These are phyloP conservation scores for Pythium guiyangense DNA, from an alignment of 352 stramenopile species.

Conservation along the genomic window DNA sequence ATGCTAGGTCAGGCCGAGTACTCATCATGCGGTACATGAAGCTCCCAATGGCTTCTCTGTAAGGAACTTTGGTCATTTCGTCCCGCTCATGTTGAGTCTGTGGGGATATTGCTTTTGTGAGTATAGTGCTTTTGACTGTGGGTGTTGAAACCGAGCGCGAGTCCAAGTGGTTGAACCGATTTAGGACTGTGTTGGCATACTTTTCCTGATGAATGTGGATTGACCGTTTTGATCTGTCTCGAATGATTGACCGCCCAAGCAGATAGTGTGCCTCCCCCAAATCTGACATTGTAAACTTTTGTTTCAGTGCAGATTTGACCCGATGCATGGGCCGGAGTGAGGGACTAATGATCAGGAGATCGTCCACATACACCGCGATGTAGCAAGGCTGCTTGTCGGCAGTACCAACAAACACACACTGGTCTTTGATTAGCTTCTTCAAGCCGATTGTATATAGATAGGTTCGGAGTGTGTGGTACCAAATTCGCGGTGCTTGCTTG, in stretches of 20 bases:
- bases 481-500: no score
- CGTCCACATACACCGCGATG: neutral
- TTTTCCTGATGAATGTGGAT: neutral
- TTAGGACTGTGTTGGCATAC: neutral
- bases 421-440: neutral
- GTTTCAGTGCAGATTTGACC: no score
- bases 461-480: no score
- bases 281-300: no score
- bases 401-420: neutral
- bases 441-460: no score
- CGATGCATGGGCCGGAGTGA: no score
- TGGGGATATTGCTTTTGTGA: neutral
- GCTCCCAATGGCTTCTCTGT: neutral
- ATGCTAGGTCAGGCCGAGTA: neutral
- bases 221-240: neutral
- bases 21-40: neutral
- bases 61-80: no score
- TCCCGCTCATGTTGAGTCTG: neutral
- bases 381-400: neutral
- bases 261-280: neutral
- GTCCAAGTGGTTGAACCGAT: no score
- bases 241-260: neutral
- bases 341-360: no score
- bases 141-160: no score
- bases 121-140: neutral